Percentiles rank a stretch among this genome's conserved stretches.
These are phyloP conservation scores for Solanum ahanhuiri DNA, from an alignment of 257 asterid species.

Conservation along the genomic window DNA sequence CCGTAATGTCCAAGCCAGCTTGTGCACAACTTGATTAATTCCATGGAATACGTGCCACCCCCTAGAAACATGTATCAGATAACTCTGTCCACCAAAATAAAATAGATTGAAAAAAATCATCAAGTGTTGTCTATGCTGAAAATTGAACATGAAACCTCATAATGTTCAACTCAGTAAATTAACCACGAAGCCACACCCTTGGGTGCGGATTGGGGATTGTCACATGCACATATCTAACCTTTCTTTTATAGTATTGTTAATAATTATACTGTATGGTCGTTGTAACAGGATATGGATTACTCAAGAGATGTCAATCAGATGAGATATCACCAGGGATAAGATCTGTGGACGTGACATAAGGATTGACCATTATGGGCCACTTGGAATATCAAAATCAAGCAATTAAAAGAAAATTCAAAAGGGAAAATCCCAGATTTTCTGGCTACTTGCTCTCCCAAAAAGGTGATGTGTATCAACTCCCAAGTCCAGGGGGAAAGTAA, in stretches of 20 bases:
- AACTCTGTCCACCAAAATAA: background rate
- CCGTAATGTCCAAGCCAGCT: no score
- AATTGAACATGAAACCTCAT: background rate
- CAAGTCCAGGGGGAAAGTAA: conserved; percentile 1
- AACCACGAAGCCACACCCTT: background rate
- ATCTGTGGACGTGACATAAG: conserved; percentile 44
- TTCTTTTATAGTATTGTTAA: background rate
- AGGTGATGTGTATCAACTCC: background rate
- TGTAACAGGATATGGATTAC: conserved; percentile 61
- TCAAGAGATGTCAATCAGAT: conserved; percentile 39
- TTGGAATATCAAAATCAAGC: conserved; percentile 4
- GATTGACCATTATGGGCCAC: conserved; percentile 23
- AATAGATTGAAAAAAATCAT: no score
- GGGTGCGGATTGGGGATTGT: no score
- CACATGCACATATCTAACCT: background rate
- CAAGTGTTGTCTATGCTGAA: background rate
- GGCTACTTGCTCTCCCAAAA: conserved; percentile 15
- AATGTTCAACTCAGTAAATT: background rate
- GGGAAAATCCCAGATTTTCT: conserved; percentile 43
- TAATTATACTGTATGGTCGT: conserved; percentile 6
- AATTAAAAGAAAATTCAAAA: background rate
- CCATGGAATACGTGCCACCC: accelerated
- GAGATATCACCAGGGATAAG: conserved; percentile 66
- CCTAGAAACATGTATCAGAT: background rate
- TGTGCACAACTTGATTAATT: background rate